Conservation (phyloP, 1,139 yeast genomes). For the Sugiyamaella sp. region DNA sequence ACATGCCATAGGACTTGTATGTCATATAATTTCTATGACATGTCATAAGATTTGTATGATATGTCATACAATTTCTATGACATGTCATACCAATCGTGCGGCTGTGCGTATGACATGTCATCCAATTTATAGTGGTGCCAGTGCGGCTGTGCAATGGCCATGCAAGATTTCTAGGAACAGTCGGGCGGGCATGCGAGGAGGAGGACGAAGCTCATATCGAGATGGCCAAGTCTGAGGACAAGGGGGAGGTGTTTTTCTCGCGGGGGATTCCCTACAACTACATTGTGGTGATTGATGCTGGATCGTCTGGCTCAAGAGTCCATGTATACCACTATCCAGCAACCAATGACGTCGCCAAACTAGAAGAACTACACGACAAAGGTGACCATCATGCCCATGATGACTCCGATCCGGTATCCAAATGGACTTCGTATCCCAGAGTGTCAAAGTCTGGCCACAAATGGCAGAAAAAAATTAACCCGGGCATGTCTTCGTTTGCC, state of each 20-base stretch:
- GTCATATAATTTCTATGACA: no score
- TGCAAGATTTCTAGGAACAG: no score
- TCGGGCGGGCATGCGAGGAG: no score
- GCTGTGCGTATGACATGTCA: no score
- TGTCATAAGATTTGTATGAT: no score
- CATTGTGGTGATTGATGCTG: conserved; percentile 77
- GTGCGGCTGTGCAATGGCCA: no score
- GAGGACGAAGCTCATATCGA: not conserved
- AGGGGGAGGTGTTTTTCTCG: conserved; percentile 26
- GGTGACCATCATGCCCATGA: conserved; percentile 12
- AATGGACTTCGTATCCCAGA: conserved; percentile 44
- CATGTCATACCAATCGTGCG: no score
- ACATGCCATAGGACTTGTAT: no score
- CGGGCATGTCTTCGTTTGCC: conserved; percentile 66
- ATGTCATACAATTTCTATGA: no score
- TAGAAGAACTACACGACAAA: conserved; percentile 25
- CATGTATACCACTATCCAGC: conserved; percentile 72
- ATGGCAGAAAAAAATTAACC: conserved; percentile 65
- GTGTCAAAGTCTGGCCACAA: conserved; percentile 49
- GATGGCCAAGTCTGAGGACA: conserved; percentile 18
- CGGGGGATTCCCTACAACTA: conserved; percentile 29
- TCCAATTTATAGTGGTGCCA: no score
- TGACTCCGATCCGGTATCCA: conserved; percentile 10
- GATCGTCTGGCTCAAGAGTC: conserved; percentile 79
- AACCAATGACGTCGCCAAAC: conserved; percentile 37